Conservation (phyloP, 1,284 basidiomycete genomes). For the Trichosporon faecale region DNA sequence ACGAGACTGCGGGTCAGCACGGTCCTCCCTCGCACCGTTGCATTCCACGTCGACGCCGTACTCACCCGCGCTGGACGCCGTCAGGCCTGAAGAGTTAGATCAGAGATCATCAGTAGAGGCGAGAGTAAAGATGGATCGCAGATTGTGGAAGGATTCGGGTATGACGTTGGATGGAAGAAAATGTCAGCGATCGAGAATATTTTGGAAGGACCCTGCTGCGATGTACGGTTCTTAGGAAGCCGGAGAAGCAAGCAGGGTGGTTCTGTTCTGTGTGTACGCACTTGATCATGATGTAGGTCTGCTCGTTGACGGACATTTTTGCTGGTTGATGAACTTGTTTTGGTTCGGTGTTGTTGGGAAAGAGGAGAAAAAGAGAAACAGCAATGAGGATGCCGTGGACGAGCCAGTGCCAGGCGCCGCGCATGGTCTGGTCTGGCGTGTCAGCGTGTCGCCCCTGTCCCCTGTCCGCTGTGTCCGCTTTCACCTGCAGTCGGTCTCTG, state of each 20-base stretch:
- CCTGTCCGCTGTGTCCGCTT: neutral
- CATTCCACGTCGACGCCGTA: neutral
- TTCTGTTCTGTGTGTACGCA: constrained; percentile 26
- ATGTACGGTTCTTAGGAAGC: neutral
- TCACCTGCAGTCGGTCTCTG: neutral
- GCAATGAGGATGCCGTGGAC: neutral
- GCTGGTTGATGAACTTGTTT: constrained; percentile 21
- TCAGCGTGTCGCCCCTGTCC: neutral
- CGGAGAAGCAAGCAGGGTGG: neutral
- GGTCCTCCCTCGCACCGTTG: neutral
- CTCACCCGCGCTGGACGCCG: constrained; percentile 80
- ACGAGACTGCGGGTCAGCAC: constrained; percentile 59
- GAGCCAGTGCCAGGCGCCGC: constrained; percentile 13
- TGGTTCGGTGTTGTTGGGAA: constrained; percentile 9
- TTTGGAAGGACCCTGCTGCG: neutral
- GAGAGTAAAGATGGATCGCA: neutral
- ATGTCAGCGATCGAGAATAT: constrained; percentile 9
- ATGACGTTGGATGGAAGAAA: neutral
- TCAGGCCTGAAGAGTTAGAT: constrained; percentile 65
- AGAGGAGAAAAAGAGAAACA: constrained; percentile 10
- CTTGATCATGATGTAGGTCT: constrained; percentile 59
- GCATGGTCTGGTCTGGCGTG: constrained; percentile 7
- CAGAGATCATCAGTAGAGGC: neutral
- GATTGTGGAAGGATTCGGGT: neutral
- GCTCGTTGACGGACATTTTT: constrained; percentile 54